Percentiles rank a stretch among this genome's conserved stretches.
Evolutionary conservation across 495 filamentous ascomycete species (phyloP).

Genomic region (Rhypophila decipiens): DNA sequence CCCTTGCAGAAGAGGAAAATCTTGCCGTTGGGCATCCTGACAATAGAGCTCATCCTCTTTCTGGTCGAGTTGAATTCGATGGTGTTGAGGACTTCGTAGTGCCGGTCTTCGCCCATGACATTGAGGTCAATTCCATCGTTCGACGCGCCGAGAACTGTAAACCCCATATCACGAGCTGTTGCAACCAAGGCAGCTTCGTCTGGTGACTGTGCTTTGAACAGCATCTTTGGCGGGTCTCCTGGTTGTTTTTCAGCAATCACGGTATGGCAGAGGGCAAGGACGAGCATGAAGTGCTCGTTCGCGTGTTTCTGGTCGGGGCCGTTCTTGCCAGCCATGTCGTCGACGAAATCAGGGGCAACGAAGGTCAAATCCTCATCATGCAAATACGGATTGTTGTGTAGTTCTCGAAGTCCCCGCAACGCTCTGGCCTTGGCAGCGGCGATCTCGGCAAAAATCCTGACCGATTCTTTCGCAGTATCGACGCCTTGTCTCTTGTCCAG

Average conservation of each 20-base stretch:
- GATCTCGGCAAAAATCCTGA: constrained; percentile 69
- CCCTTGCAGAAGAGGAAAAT: constrained; percentile 97
- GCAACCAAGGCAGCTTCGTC: constrained; percentile 94
- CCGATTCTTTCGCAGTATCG: constrained; percentile 73
- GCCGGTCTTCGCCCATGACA: constrained; percentile 74
- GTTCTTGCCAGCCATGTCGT: constrained; percentile 69
- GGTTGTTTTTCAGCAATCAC: constrained; percentile 88
- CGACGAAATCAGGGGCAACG: constrained; percentile 79
- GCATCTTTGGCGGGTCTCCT: constrained; percentile 80
- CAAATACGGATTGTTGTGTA: constrained; percentile 88
- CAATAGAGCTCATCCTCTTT: constrained; percentile 97
- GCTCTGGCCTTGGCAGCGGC: constrained; percentile 67
- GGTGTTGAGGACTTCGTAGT: constrained; percentile 86
- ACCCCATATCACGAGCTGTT: constrained; percentile 92
- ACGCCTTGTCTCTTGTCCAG: constrained; percentile 88
- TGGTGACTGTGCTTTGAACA: constrained; percentile 95
- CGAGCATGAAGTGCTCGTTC: constrained; percentile 88
- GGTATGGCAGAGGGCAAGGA: constrained; percentile 89
- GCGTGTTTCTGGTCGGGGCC: constrained; percentile 71
- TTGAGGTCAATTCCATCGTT: constrained; percentile 77
- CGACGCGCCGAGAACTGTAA: constrained; percentile 81
- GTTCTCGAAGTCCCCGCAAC: constrained; percentile 61
- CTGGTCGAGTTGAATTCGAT: constrained; percentile 96
- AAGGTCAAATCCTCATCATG: constrained; percentile 87
- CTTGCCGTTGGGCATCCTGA: constrained; percentile 88